A percentile compares a stretch with the other conserved stretches of the same genome.
phyloP scores from a whole-genome alignment of 2,329 filamentous ascomycete species.

The Macrophomina phaseolina region DNA sequence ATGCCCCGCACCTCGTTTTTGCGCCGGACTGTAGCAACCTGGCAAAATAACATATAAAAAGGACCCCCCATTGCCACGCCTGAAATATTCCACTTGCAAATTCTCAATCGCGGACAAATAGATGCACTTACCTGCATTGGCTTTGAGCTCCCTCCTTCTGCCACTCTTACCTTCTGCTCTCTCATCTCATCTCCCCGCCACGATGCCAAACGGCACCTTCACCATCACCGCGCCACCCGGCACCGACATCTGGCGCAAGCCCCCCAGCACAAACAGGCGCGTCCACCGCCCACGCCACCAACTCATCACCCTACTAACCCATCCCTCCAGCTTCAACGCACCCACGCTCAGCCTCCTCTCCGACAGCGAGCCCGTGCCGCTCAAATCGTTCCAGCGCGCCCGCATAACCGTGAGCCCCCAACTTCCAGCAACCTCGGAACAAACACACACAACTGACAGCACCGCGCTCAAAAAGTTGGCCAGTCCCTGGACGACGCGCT shows the following conservation, averaged over 20 bases:
- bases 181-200: neutral
- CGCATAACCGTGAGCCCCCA: neutral
- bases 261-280: slow-evolving; percentile 61
- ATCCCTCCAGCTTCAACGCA: slow-evolving; percentile 61
- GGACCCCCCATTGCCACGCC: neutral
- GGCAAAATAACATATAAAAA: neutral
- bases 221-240: slow-evolving; percentile 53
- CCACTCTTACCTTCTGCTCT: neutral
- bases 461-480: neutral
- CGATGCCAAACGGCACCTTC: slow-evolving; percentile 5
- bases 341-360: slow-evolving; percentile 38
- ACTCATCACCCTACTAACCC: slow-evolving; percentile 32
- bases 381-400: slow-evolving; percentile 5
- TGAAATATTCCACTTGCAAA: neutral
- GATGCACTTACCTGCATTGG: neutral
- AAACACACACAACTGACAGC: neutral
- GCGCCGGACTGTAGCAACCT: neutral
- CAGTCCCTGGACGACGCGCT: slow-evolving; percentile 15
- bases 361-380: slow-evolving; percentile 14
- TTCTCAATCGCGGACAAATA: neutral
- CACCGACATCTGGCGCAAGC: slow-evolving; percentile 81
- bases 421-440: neutral
- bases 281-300: slow-evolving; percentile 34
- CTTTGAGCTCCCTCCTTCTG: neutral
- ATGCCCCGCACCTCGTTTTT: slow-evolving; percentile 12